Evolutionary conservation across 2,329 filamentous ascomycete species (phyloP).

Genomic region (Scedosporium dehoogii): DNA sequence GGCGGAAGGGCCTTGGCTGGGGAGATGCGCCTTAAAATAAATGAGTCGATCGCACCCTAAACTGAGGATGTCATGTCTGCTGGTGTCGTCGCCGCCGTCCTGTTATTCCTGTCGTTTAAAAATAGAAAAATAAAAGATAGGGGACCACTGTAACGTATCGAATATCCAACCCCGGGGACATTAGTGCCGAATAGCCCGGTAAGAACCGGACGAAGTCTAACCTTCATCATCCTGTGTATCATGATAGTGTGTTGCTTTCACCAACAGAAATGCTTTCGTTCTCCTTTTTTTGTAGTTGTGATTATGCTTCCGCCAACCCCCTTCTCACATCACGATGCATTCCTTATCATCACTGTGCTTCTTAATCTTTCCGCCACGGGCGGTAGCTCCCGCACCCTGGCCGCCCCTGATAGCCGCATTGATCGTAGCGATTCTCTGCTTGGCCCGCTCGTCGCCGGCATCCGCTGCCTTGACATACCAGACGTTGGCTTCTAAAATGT

Average conservation of each 20-base stretch:
- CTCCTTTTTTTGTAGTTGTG: neutral
- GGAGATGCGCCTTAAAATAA: no score
- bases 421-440: constrained; percentile 77
- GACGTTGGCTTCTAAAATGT: constrained; percentile 92
- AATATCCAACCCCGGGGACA: no score
- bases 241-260: neutral
- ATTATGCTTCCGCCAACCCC: neutral
- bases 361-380: constrained; percentile 37
- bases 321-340: constrained; percentile 46
- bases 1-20: no score
- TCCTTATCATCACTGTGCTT: constrained; percentile 46
- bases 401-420: constrained; percentile 62
- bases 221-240: neutral
- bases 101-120: no score
- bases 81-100: no score
- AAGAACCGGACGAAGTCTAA: neutral
- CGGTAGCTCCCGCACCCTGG: constrained; percentile 44
- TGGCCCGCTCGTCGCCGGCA: constrained; percentile 80
- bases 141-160: no score
- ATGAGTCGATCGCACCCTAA: no score
- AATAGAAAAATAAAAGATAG: no score
- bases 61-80: no score
- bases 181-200: neutral
- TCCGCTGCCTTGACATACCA: constrained; percentile 98
- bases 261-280: neutral